phyloP scores from a whole-genome alignment of 768 basidiomycete genomes.

The Mycena alexandri region DNA sequence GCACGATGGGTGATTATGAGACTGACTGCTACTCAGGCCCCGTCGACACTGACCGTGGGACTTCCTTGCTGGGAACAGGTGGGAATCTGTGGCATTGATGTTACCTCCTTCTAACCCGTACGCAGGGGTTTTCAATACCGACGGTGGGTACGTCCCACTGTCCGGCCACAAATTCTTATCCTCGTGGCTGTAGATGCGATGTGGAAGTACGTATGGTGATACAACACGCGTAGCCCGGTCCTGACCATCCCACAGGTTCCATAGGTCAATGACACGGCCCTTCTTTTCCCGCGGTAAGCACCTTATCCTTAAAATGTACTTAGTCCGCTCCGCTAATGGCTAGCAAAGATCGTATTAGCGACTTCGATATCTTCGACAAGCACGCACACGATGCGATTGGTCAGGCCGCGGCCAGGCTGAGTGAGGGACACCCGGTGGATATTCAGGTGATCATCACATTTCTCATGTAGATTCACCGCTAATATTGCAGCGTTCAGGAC shows the following conservation, averaged over 20 bases:
- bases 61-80: conserved; percentile 48
- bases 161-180: too few species aligned
- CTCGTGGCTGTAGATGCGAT: conserved; percentile 46
- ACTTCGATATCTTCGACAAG: conserved; percentile 24
- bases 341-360: conserved; percentile 20
- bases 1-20: neutral
- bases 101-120: neutral
- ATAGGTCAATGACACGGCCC: conserved; percentile 58
- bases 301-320: too few species aligned
- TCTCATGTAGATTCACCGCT: neutral
- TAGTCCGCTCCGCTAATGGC: too few species aligned
- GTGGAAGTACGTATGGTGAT: conserved; percentile 51
- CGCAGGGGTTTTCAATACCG: conserved; percentile 56
- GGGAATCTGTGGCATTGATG: conserved; percentile 41
- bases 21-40: conserved; percentile 7
- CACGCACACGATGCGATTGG: conserved; percentile 4
- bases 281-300: conserved; percentile 51
- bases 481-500: conserved; percentile 9
- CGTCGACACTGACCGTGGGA: conserved; percentile 1
- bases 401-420: conserved; percentile 1
- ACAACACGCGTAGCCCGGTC: too few species aligned
- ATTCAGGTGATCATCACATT: conserved; percentile 5
- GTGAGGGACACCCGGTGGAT: conserved; percentile 14
- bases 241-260: conserved; percentile 45
- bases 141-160: conserved; percentile 42